Conservation (phyloP, 208 protist species). For the Leishmania gerbilli region DNA sequence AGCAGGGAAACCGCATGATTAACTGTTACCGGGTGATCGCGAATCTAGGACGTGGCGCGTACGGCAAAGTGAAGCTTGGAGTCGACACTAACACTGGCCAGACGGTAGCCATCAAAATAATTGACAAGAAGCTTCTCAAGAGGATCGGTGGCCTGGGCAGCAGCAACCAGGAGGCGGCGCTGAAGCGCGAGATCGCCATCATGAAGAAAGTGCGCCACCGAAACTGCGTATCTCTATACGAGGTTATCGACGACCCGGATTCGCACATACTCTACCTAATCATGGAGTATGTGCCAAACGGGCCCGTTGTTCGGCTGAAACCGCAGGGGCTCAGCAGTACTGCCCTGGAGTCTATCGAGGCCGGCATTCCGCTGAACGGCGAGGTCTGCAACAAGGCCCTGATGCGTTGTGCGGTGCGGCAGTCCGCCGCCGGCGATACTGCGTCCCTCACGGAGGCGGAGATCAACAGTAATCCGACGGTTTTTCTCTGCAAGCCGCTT, state of each 20-base stretch:
- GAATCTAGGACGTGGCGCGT: constrained; percentile 59
- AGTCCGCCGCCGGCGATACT: constrained; percentile 12
- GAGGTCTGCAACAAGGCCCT: constrained; percentile 41
- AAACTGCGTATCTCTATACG: constrained; percentile 94
- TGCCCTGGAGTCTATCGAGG: constrained; percentile 37
- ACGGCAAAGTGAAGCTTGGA: constrained; percentile 74
- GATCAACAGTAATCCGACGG: constrained; percentile 26
- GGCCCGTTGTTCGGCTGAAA: constrained; percentile 62
- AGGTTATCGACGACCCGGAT: constrained; percentile 95
- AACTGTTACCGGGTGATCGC: constrained; percentile 75
- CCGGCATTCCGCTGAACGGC: constrained; percentile 29
- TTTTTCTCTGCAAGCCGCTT: constrained; percentile 52
- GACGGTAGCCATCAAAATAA: constrained; percentile 84
- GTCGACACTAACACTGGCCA: constrained; percentile 42
- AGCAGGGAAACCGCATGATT: constrained; percentile 63
- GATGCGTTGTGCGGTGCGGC: constrained; percentile 43
- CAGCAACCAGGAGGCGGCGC: constrained; percentile 34
- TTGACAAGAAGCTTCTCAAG: constrained; percentile 72
- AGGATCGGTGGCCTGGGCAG: constrained; percentile 36
- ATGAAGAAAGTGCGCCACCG: constrained; percentile 96
- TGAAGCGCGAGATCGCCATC: constrained; percentile 85
- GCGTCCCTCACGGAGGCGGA: constrained; percentile 34
- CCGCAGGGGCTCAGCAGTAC: constrained; percentile 29
- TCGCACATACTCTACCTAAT: constrained; percentile 92
- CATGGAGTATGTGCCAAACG: constrained; percentile 91